Evolutionary conservation across 2,329 filamentous ascomycete species (phyloP), one percentile per base, ranked within the genome.

Genomic region (Penicillium aurantiogriseum): DNA sequence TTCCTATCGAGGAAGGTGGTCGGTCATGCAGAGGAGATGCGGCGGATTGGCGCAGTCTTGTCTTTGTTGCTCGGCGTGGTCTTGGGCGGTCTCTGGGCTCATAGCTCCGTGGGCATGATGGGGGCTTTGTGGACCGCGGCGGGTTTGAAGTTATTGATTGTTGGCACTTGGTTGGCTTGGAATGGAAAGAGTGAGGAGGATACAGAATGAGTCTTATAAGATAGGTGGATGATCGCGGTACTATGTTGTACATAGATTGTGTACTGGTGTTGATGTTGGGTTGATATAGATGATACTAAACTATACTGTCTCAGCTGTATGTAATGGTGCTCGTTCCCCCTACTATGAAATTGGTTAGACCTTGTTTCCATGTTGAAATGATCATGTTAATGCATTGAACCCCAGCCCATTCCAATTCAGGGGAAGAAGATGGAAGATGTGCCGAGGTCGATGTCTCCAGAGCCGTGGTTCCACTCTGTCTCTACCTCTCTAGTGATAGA

Each of bases 81-180:
- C 36, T 57, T 80, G 7, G 84, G 84, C 1, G 84, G 83, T 0
- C 62, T 82, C 25, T 84, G 80, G 71, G 81, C 82, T 23, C 79
- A 81, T 57, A 85, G 79, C 59, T 64, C 69, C 11, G 70, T 80
- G 35, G 83, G 83, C 0, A 69, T 87, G 40, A 74, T 77, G 39
- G 81, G 81, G 2, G 81, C 84, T 1, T 65, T 88, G 57, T 88
- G 85, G 85, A 77, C 81, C n/a, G 85, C 84, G 0, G 79, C 82
- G 0, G 72, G 64, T 0, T 65, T 88, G 46, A 89, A 90, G 74
- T 64, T 81, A 1, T 39, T 74, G 2, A 83, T 88, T 58, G 78
- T 85, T 0, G 23, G 83, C 2, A 74, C 81, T 0, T 89, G 87
- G 87, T 73, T 84, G 17, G 62, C 82, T 1, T 90, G 87, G 87